Percentiles rank a stretch among this genome's conserved stretches.
Evolutionary conservation across 768 basidiomycete genomes (phyloP).

Genomic region (Astraeus odoratus): DNA sequence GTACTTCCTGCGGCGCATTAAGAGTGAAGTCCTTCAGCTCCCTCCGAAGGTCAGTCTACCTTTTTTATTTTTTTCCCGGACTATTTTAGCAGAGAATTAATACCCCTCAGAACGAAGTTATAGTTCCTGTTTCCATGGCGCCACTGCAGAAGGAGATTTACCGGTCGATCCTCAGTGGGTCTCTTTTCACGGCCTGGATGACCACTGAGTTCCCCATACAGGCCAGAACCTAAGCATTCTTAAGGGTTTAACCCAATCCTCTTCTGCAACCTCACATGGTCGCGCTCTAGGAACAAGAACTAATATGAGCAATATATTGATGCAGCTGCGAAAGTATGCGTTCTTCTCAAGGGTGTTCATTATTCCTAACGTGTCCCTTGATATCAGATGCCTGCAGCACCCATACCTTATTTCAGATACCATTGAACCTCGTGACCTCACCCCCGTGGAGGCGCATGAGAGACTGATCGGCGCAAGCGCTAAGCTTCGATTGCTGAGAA

Average conservation of each 20-base stretch:
- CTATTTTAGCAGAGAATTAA: constrained; percentile 2
- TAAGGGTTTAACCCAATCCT: constrained; percentile 47
- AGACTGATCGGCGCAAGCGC: constrained; percentile 78
- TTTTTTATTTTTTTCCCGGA: not conserved
- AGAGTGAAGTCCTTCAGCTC: constrained; percentile 87
- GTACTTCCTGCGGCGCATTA: constrained; percentile 90
- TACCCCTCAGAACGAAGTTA: constrained; percentile 69
- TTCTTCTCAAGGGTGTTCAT: not conserved
- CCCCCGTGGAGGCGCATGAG: constrained; percentile 57
- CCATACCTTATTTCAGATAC: constrained; percentile 79
- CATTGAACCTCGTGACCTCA: constrained; percentile 66
- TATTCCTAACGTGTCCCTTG: not conserved
- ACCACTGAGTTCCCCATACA: constrained; percentile 23
- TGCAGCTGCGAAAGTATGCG: constrained; percentile 81
- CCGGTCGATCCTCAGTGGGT: constrained; percentile 71
- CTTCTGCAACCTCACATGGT: constrained; percentile 25
- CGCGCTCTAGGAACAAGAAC: constrained; percentile 35
- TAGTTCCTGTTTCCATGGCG: constrained; percentile 85
- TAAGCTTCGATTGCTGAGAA: constrained; percentile 76
- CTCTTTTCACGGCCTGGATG: constrained; percentile 11
- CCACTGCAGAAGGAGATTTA: constrained; percentile 85
- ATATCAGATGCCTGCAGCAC: constrained; percentile 75
- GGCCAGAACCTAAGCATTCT: constrained; percentile 68
- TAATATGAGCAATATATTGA: constrained; percentile 74
- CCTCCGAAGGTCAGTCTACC: constrained; percentile 67